These are phyloP conservation scores for Typha latifolia DNA, from an alignment of 176 grass and related monocot species.

Conservation along the genomic window DNA sequence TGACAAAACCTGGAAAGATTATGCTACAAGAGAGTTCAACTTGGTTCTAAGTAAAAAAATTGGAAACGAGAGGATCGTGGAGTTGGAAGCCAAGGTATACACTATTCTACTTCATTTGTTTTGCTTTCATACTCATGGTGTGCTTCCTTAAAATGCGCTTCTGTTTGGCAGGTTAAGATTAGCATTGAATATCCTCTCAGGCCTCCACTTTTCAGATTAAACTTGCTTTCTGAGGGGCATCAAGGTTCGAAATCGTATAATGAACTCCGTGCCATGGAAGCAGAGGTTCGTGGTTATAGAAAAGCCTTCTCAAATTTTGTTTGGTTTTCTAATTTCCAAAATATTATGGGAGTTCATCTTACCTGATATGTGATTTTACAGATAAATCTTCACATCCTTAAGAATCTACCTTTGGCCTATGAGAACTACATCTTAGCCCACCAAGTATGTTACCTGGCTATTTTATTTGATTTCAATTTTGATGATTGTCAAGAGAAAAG, in stretches of 20 bases:
- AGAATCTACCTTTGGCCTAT: constrained; percentile 21
- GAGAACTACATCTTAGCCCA: constrained; percentile 68
- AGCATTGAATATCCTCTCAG: constrained; percentile 92
- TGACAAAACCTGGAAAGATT: constrained; percentile 59
- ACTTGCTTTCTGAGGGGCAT: constrained; percentile 26
- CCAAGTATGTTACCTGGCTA: constrained; percentile 68
- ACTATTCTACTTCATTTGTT: constrained; percentile 4
- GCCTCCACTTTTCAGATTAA: constrained; percentile 60
- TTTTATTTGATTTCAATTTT: constrained; percentile 91
- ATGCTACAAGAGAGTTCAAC: constrained; percentile 64
- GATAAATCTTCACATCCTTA: constrained; percentile 84
- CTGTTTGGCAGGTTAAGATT: constrained; percentile 60
- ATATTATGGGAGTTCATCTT: constrained; percentile 8
- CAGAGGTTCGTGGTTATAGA: constrained; percentile 55
- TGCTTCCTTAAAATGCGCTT: neutral
- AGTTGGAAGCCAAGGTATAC: constrained; percentile 85
- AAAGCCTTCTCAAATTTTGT: constrained; percentile 1
- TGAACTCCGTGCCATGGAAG: constrained; percentile 86
- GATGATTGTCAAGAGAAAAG: constrained; percentile 45
- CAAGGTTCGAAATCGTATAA: constrained; percentile 61
- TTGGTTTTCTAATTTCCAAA: neutral
- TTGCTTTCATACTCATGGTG: neutral
- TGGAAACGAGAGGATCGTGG: constrained; percentile 37
- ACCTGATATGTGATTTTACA: constrained; percentile 19
- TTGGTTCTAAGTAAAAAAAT: constrained; percentile 56